Evolutionary conservation across 2,329 filamentous ascomycete genomes (phyloP).

Genomic region (Phoma sp.): DNA sequence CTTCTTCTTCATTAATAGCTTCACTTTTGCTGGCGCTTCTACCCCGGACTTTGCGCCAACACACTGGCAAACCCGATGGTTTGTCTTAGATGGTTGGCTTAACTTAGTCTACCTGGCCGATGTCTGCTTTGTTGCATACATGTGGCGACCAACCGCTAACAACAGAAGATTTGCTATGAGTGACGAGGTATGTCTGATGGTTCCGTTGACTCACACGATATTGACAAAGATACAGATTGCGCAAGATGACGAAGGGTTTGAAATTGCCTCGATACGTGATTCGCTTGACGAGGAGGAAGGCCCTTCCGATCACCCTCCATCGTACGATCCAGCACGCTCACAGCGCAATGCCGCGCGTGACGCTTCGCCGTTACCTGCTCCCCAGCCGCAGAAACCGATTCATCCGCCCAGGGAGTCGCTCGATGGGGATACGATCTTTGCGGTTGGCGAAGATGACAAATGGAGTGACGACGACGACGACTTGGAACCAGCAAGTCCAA

Average conservation of each 20-base stretch:
- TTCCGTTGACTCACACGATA: not conserved
- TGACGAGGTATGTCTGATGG: slow-evolving; percentile 70
- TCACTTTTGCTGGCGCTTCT: slow-evolving; percentile 84
- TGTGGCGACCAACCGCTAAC: slow-evolving; percentile 96
- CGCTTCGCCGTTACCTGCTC: slow-evolving; percentile 60
- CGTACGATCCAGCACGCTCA: slow-evolving; percentile 49
- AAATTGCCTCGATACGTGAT: slow-evolving; percentile 89
- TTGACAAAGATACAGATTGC: slow-evolving; percentile 67
- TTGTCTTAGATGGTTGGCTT: slow-evolving; percentile 94
- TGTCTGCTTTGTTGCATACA: slow-evolving; percentile 89
- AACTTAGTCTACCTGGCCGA: slow-evolving; percentile 96
- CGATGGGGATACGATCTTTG: slow-evolving; percentile 95
- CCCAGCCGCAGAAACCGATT: slow-evolving; percentile 55
- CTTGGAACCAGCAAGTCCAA: slow-evolving; percentile 62
- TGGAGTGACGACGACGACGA: slow-evolving; percentile 75
- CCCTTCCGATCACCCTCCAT: slow-evolving; percentile 44
- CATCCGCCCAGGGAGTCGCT: slow-evolving; percentile 64
- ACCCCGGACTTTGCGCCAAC: slow-evolving; percentile 91
- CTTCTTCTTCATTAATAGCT: slow-evolving; percentile 98
- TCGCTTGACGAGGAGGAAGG: slow-evolving; percentile 69
- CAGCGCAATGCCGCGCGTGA: slow-evolving; percentile 43
- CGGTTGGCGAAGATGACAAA: slow-evolving; percentile 85
- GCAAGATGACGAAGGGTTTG: slow-evolving; percentile 97
- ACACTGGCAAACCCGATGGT: slow-evolving; percentile 98
- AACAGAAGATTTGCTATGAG: slow-evolving; percentile 98